Percentiles rank a stretch among this genome's conserved stretches.
Evolutionary conservation across 2,329 filamentous ascomycete genomes (phyloP).

Genomic region (Westerdykella ornata): DNA sequence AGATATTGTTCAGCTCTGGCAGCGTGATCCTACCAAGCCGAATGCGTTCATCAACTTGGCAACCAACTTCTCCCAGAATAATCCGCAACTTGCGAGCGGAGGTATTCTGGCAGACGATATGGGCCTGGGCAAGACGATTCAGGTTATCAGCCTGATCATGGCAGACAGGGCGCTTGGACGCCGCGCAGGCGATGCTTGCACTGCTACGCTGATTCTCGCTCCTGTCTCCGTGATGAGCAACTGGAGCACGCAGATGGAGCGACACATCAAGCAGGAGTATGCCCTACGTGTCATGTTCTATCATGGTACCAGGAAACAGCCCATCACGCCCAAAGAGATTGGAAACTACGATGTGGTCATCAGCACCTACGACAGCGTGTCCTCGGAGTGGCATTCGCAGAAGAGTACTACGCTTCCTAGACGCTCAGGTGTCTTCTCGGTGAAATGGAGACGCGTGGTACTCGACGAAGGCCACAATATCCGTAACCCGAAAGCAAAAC

Average conservation of each 20-base stretch:
- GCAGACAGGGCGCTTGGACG: slow-evolving; percentile 41
- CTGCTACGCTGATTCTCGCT: slow-evolving; percentile 70
- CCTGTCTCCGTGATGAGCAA: slow-evolving; percentile 86
- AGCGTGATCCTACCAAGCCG: slow-evolving; percentile 40
- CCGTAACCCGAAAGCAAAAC: slow-evolving; percentile 68
- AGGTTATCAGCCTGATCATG: slow-evolving; percentile 74
- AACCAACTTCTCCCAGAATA: slow-evolving; percentile 58
- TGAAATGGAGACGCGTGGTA: slow-evolving; percentile 58
- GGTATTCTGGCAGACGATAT: slow-evolving; percentile 89
- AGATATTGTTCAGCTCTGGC: slow-evolving; percentile 73
- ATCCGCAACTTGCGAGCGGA: slow-evolving; percentile 64
- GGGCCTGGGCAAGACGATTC: slow-evolving; percentile 84
- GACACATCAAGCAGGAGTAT: slow-evolving; percentile 61
- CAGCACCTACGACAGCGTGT: slow-evolving; percentile 75
- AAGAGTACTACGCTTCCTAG: slow-evolving; percentile 34
- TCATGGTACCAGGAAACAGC: slow-evolving; percentile 56
- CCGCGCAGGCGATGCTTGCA: slow-evolving; percentile 12
- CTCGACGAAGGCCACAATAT: slow-evolving; percentile 81
- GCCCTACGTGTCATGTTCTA: slow-evolving; percentile 64
- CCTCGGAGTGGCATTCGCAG: slow-evolving; percentile 54
- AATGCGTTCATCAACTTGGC: slow-evolving; percentile 59
- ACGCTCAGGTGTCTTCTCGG: slow-evolving; percentile 47
- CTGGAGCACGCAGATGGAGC: slow-evolving; percentile 72
- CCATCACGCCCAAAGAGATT: slow-evolving; percentile 50
- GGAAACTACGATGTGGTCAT: slow-evolving; percentile 67